Conservation (phyloP, 2,329 filamentous ascomycete genomes). For the Neonectria faginata region DNA sequence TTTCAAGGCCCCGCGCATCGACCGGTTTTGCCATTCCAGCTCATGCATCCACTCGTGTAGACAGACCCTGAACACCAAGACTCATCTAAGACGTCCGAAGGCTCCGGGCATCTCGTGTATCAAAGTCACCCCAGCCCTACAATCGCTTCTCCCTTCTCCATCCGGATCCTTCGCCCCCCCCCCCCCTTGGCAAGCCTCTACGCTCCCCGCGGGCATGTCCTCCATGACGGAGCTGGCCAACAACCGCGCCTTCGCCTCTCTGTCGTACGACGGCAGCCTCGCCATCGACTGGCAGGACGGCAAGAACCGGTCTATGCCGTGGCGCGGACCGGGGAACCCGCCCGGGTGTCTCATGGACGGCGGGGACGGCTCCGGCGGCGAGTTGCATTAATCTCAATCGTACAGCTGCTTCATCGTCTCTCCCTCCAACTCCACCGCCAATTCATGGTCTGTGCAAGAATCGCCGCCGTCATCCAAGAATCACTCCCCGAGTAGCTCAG, state of each 20-base stretch:
- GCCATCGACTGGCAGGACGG: constrained; percentile 61
- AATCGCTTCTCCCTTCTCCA: not conserved
- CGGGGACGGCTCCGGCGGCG: constrained; percentile 55
- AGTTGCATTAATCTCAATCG: constrained; percentile 52
- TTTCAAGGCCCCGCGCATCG: constrained; percentile 6
- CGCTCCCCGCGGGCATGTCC: constrained; percentile 60
- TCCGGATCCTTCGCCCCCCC: not conserved
- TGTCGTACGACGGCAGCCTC: constrained; percentile 55
- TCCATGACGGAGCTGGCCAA: constrained; percentile 63
- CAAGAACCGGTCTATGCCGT: constrained; percentile 57
- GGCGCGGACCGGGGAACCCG: constrained; percentile 52
- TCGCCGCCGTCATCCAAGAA: not conserved
- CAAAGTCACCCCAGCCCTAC: not conserved
- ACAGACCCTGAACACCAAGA: not conserved
- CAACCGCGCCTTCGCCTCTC: constrained; percentile 61
- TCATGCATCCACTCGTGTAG: not conserved
- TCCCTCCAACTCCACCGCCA: not conserved
- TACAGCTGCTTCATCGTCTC: not conserved
- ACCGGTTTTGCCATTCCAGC: not conserved
- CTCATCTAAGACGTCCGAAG: not conserved
- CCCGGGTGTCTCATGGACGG: constrained; percentile 43
- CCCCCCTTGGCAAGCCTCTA: too few species aligned
- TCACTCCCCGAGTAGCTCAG: constrained; percentile 30
- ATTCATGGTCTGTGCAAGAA: not conserved
- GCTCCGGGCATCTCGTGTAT: not conserved